Evolutionary conservation across 2,329 filamentous ascomycete species (phyloP), one percentile per base, ranked within the genome.

Genomic region (Cladobotryum protrusum): DNA sequence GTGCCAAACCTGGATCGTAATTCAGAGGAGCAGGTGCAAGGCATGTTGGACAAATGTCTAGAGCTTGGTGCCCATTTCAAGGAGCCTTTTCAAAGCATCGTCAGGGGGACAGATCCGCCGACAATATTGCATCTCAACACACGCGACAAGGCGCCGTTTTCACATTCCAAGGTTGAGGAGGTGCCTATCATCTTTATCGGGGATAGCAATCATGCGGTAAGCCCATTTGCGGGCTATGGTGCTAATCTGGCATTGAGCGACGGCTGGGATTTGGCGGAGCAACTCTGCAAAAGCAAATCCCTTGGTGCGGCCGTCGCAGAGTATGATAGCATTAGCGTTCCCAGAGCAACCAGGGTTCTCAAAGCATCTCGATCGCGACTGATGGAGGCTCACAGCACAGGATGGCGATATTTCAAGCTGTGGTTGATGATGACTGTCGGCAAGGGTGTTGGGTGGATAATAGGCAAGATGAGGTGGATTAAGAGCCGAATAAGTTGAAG

Each of bases 151-250:
- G 4, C 6, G 11, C 24, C 24, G 11, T 29, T 29, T 63, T 73
- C 45, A 0, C 72, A 77, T 41, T 54, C 60, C 7, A 50, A 54
- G 6, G 42, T 61, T 3, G 18, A 48, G 1, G 43, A 58, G 4
- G 15, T 57, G 9, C 57, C 60, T 1, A 63, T 73, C 7, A 57
- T 77, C 9, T 77, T 45, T 29, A 71, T 78, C 18, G 75, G 75
- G 11, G 74, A 78, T 54, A 65, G 66, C 48, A 77, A 78, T 53
- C 75, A 78, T 56, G 73, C 74, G 1, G 64, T 76, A 5, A 74
- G 66, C 46, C 71, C 74, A 0, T 78, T 76, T 59, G 70, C 74
- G 5, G 73, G 75, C 1, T 72, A 68, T 49, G 75, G 75, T 0
- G 74, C 72, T 0, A 76, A 75, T 53, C 56, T 77, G 50, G 74